Evolutionary conservation across 768 basidiomycete species (phyloP), one percentile per base, ranked within the genome.

Genomic region (Suillus alpinus): DNA sequence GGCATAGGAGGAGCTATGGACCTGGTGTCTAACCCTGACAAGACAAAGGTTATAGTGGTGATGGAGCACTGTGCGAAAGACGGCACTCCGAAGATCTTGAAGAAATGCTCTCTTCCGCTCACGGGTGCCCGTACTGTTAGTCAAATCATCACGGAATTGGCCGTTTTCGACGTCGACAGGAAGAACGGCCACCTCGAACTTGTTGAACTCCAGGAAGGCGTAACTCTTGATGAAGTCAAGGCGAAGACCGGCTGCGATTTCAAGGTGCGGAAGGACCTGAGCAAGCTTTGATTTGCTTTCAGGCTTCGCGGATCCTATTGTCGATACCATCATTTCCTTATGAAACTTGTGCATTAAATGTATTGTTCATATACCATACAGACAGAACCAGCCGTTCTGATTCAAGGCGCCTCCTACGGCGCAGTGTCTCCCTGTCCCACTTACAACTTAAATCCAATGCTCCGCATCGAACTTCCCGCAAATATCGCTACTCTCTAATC

Each of bases 1-100:
- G 92, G 93, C 46, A 95, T 97, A 70, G 95, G 95, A 12, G 95
- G 95, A 56, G 95, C 95, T 12, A 95, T 95, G 94, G 94, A 96
- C 72, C 85, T 95, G 52, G 94, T 94, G 59, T 96, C 95, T 61
- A 97, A 96, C 76, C 95, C 95, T 1, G 94, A 96, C 75, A 88
- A 89, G 76, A 98, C 95, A 40, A 95, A 90, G 75, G 89, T 95
- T 62, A 92, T 96, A 59, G 93, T 82, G 6, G 83, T 92, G 37
- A 91, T 94, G 84, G 95, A 97, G 68, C 95, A 97, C 75, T 85
- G 86, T 69, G 89, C 92, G 53, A 94, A 93, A 76, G 88, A 93
- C 67, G 95, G 94, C 47, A 87, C 85, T 66, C 89, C 90, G 44
- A 98, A 98, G 80, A 89, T 98, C 61, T 80, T 96, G 63, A 79